Evolutionary conservation across 805 yeast species (phyloP).

Genomic region (Metschnikowia chrysomelidarum): DNA sequence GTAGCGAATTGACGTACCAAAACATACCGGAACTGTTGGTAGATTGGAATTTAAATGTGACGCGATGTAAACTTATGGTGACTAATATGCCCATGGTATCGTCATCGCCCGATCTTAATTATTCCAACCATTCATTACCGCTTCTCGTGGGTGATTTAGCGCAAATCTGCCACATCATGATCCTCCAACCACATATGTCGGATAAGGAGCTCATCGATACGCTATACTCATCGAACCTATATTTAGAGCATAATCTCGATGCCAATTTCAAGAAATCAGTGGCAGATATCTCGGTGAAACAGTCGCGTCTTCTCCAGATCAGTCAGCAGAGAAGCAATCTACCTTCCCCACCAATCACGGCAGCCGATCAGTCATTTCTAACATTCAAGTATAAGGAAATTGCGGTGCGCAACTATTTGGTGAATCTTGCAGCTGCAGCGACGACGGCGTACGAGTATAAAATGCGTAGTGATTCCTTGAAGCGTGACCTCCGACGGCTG

Average conservation of each 20-base stretch:
- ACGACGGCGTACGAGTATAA: constrained; percentile 53
- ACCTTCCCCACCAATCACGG: constrained; percentile 28
- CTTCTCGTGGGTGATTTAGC: constrained; percentile 44
- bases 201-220: constrained; percentile 43
- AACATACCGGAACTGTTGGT: constrained; percentile 39
- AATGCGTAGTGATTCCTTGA: constrained; percentile 34
- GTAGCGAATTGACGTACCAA: constrained; percentile 40
- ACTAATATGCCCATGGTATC: constrained; percentile 38
- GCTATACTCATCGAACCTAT: constrained; percentile 42
- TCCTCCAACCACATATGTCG: constrained; percentile 40
- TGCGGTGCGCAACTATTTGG: constrained; percentile 48
- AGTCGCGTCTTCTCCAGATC: constrained; percentile 41
- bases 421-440: constrained; percentile 55
- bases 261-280: constrained; percentile 43
- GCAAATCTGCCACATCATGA: constrained; percentile 36
- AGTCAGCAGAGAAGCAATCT: constrained; percentile 24
- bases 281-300: constrained; percentile 50
- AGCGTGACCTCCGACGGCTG: constrained; percentile 23
- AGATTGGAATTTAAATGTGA: constrained; percentile 53
- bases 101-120: constrained; percentile 35
- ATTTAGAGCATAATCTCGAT: constrained; percentile 49
- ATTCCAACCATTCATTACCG: constrained; percentile 34
- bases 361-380: constrained; percentile 30
- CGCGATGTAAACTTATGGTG: constrained; percentile 46
- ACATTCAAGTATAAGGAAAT: constrained; percentile 41